A percentile compares a stretch with the other conserved stretches of the same genome.
phyloP scores from a whole-genome alignment of 2,329 filamentous ascomycete species.

The Calonectria leucothoes region DNA sequence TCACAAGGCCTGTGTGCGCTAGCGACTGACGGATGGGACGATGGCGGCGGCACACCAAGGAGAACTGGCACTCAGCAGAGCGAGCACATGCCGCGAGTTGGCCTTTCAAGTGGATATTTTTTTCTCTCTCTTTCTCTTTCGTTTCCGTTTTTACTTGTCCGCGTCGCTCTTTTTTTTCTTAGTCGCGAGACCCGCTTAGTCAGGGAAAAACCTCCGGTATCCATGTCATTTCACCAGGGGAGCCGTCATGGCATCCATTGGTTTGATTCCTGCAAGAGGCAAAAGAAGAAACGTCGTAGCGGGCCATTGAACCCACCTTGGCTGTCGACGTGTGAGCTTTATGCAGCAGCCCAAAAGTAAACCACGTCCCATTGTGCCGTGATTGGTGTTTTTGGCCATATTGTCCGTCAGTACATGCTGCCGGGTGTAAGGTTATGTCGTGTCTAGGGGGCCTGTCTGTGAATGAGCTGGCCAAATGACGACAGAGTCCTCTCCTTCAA shows the following conservation, averaged over 20 bases:
- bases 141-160: background rate
- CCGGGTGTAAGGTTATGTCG: conserved; percentile 8
- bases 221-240: background rate
- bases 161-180: background rate
- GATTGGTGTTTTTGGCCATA: conserved; percentile 7
- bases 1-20: conserved; percentile 23
- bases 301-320: conserved; percentile 13
- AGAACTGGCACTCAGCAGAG: background rate
- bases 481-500: conserved; percentile 1
- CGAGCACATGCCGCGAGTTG: conserved; percentile 19
- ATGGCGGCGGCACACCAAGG: conserved; percentile 5
- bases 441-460: background rate
- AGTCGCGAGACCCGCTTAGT: background rate
- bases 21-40: conserved; percentile 17
- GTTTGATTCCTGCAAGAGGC: background rate
- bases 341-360: background rate
- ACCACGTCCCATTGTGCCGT: conserved; percentile 10
- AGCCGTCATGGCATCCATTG: background rate
- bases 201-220: background rate
- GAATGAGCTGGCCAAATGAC: conserved; percentile 21
- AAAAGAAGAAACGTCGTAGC: conserved; percentile 5
- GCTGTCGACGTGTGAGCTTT: conserved; percentile 17
- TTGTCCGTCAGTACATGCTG: background rate
- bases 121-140: background rate
- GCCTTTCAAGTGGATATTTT: background rate